phyloP scores from a whole-genome alignment of 2,329 filamentous ascomycete genomes.

The Alternaria sp. region DNA sequence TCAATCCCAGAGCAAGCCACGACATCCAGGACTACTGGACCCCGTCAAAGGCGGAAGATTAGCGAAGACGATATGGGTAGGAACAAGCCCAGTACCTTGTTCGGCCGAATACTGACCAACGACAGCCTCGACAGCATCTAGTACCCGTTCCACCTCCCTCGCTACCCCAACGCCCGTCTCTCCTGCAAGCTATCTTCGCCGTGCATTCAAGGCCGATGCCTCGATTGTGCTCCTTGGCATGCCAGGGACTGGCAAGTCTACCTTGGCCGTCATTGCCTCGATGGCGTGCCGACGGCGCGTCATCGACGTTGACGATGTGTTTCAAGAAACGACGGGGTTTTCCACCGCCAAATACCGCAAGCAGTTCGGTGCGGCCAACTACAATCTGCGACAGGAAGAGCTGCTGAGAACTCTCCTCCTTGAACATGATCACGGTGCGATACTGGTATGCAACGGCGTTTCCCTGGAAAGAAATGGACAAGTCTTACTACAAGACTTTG shows the following conservation, averaged over 20 bases:
- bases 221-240: constrained; percentile 78
- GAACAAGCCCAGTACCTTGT: neutral
- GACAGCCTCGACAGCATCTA: constrained; percentile 34
- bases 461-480: constrained; percentile 73
- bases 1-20: constrained; percentile 3
- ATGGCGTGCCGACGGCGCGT: constrained; percentile 73
- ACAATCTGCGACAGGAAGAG: constrained; percentile 69
- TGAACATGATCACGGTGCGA: constrained; percentile 66
- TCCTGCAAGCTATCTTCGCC: constrained; percentile 34
- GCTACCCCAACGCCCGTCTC: constrained; percentile 34
- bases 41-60: constrained; percentile 15
- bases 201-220: constrained; percentile 65
- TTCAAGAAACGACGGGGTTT: constrained; percentile 69
- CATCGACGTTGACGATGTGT: constrained; percentile 73
- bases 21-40: constrained; percentile 1
- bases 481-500: constrained; percentile 67
- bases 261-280: constrained; percentile 77
- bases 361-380: constrained; percentile 67
- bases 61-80: constrained; percentile 22
- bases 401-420: constrained; percentile 68
- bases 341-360: constrained; percentile 71
- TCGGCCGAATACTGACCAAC: constrained; percentile 11
- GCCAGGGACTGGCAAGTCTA: constrained; percentile 78
- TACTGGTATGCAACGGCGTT: constrained; percentile 75
- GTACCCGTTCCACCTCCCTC: constrained; percentile 39